Conservation (phyloP, 768 basidiomycete genomes). For the Tricholoma bakamatsutake region DNA sequence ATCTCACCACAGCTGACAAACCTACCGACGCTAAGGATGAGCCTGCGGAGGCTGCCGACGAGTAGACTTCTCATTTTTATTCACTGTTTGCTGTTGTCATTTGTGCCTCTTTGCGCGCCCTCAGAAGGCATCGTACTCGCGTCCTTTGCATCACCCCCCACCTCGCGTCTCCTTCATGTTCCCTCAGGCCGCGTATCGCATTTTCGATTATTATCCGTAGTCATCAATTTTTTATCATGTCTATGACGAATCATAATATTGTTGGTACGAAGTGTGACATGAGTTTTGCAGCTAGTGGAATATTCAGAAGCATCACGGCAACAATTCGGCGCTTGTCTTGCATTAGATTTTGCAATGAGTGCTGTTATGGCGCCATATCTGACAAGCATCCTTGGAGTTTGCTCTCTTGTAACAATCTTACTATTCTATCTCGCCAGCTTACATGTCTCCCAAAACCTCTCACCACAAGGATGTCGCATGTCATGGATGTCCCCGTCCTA, state of each 20-base stretch:
- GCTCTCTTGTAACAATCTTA: slow-evolving; percentile 27
- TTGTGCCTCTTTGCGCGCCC: slow-evolving; percentile 9
- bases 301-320: neutral
- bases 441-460: slow-evolving; percentile 46
- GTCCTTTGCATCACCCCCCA: slow-evolving; percentile 16
- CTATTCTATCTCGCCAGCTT: slow-evolving; percentile 38
- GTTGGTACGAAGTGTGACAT: neutral
- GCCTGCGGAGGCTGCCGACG: slow-evolving; percentile 55
- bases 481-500: slow-evolving; percentile 95
- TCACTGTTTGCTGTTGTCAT: slow-evolving; percentile 16
- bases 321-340: neutral
- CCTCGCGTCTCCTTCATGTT: neutral
- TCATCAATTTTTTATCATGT: slow-evolving; percentile 11
- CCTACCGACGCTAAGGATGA: slow-evolving; percentile 68
- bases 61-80: slow-evolving; percentile 36
- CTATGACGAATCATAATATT: neutral
- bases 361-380: neutral
- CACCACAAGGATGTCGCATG: slow-evolving; percentile 93
- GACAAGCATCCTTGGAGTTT: slow-evolving; percentile 25
- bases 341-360: neutral
- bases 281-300: neutral
- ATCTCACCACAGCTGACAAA: slow-evolving; percentile 49
- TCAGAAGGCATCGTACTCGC: slow-evolving; percentile 13
- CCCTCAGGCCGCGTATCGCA: slow-evolving; percentile 13
- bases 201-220: slow-evolving; percentile 11